Evolutionary conservation across 768 basidiomycete species (phyloP), one percentile per base, ranked within the genome.

Genomic region (Pluteus cervinus): DNA sequence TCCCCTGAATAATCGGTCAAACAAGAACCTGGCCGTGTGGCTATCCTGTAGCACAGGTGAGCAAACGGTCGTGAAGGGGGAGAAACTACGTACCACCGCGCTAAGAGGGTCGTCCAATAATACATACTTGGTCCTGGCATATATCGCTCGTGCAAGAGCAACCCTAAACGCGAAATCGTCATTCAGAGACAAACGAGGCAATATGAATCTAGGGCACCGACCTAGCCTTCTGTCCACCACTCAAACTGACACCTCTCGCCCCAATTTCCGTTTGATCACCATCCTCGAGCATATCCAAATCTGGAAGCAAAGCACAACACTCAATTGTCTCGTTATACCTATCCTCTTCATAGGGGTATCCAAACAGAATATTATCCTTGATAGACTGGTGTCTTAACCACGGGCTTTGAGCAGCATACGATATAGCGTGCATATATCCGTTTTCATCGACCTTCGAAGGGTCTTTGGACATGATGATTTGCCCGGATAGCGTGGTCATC

Each of bases 261-360:
- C 89, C 89, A 46, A 93, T 86, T 59, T 89, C 84, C 2, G 88
- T 91, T 38, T 60, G 63, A 51, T 89, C 91, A 0, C 94, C 94
- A 49, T 92, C 81, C 40, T 93, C 87, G 2, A 97, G 57, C 8
- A 91, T 73, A 4, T 83, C 75, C 40, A 98, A 58, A 63, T 98
- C 94, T 0, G 84, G 77, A 20, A 55, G 62, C 36, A 98, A 58
- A 1, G 90, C 91, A 51, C 93, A 97, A 10, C 78, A 83, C 36
- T 89, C 81, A n/a, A 93, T 55, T 18, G 90, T 87, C 0, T 64
- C 67, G 7, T 81, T 61, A 46, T 92, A 92, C 33, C 87, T 66
- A 44, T 79, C 76, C 44, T 85, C 76, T 36, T 86, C 82, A 44
- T 65, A 76, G 1, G 79, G 77, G 45, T 74, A 73, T 0, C 85